These are phyloP conservation scores for Saussurea involucrata DNA, from an alignment of 129 eudicot genomes.

Conservation along the genomic window DNA sequence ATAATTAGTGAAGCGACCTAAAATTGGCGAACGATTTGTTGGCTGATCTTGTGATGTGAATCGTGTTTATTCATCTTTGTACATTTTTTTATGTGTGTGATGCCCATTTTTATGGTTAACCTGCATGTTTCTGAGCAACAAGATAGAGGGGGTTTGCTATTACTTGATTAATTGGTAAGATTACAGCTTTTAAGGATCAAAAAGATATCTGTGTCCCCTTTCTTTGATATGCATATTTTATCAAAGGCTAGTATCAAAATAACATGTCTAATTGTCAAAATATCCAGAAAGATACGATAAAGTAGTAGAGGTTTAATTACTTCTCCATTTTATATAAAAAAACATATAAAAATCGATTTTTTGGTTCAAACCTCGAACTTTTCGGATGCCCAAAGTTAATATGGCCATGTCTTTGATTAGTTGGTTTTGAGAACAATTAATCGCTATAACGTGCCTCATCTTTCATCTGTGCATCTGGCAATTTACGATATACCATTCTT, in stretches of 20 bases:
- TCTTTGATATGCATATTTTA: not conserved
- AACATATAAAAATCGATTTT: not conserved
- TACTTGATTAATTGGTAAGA: not conserved
- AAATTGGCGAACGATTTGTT: not conserved
- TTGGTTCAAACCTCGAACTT: not conserved
- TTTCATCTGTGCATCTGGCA: not conserved
- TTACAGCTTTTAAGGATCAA: conserved; percentile 10
- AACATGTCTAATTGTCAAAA: not conserved
- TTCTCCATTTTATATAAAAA: not conserved
- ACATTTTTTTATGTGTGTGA: not conserved
- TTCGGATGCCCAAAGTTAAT: not conserved
- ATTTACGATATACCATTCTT: not conserved
- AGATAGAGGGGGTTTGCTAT: not conserved
- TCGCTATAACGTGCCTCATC: not conserved
- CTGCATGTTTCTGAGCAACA: not conserved
- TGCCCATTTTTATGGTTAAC: conserved; percentile 1
- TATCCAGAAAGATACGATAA: not conserved
- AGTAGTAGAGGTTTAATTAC: not conserved
- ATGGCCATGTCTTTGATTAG: not conserved
- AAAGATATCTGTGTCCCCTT: not conserved
- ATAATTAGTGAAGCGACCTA: not conserved
- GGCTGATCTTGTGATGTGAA: not conserved
- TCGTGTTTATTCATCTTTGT: not conserved
- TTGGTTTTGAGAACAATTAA: not conserved
- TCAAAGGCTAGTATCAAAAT: not conserved